Percentiles rank a stretch among this genome's conserved stretches.
phyloP scores from a whole-genome alignment of 129 eudicot species.

The Flaveria trinervia region DNA sequence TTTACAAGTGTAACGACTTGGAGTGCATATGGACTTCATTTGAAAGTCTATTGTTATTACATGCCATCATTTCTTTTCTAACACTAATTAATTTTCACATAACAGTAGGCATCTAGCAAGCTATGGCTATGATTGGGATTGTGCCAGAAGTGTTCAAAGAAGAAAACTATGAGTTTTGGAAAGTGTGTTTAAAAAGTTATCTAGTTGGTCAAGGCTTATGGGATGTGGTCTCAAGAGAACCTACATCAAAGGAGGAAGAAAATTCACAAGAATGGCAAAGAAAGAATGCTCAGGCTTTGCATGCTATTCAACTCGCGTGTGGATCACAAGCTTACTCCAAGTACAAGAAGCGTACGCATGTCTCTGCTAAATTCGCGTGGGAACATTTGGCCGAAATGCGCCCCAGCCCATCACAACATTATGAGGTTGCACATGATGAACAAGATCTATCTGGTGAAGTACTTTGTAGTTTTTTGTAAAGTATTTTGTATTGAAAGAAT shows the following conservation, averaged over 20 bases:
- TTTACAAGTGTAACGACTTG: too few species aligned
- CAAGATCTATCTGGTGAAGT: conserved; percentile 19
- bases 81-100: not conserved
- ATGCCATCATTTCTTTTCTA: not conserved
- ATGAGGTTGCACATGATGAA: conserved; percentile 2
- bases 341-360: conserved; percentile 38
- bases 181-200: conserved; percentile 45
- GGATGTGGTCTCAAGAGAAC: conserved; percentile 41
- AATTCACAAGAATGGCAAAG: conserved; percentile 38
- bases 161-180: conserved; percentile 59
- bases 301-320: conserved; percentile 53
- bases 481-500: not conserved
- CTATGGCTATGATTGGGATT: conserved; percentile 34
- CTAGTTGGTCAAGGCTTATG: conserved; percentile 53
- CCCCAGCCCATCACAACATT: not conserved
- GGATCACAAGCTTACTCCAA: conserved; percentile 45
- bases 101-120: not conserved
- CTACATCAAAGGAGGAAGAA: conserved; percentile 17
- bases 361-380: conserved; percentile 49
- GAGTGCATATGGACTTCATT: too few species aligned
- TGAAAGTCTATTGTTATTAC: not conserved
- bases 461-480: not conserved
- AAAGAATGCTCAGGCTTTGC: conserved; percentile 53
- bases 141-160: conserved; percentile 50
- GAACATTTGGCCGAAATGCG: conserved; percentile 42